These are phyloP conservation scores for Gossypium turneri DNA, from an alignment of 345 rosid species.

Conservation along the genomic window DNA sequence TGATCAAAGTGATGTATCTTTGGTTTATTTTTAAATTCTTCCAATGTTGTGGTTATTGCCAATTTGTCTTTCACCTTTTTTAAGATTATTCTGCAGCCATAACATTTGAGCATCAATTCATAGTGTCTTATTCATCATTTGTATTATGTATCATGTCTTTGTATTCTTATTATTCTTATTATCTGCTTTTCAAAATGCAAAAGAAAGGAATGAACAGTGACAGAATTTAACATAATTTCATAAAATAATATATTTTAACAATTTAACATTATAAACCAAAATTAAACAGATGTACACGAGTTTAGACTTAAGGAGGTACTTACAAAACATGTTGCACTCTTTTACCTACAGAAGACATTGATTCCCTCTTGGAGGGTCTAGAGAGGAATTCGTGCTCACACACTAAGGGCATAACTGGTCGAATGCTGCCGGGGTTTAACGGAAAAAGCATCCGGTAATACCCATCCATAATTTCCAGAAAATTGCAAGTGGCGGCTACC, in stretches of 20 bases:
- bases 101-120: too few species aligned
- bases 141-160: too few species aligned
- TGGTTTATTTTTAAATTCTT: too few species aligned
- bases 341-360: conserved; percentile 26
- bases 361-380: conserved; percentile 59
- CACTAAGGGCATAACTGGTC: conserved; percentile 51
- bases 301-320: background rate
- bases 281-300: background rate
- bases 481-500: conserved; percentile 76
- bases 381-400: conserved; percentile 44
- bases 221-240: background rate
- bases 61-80: too few species aligned
- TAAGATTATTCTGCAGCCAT: too few species aligned
- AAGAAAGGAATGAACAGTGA: background rate
- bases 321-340: conserved; percentile 10
- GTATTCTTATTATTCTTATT: too few species aligned
- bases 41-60: too few species aligned
- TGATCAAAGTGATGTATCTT: too few species aligned
- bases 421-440: conserved; percentile 72
- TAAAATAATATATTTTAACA: background rate
- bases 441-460: conserved; percentile 80
- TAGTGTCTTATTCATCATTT: too few species aligned
- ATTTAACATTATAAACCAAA: background rate
- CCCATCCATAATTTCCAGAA: conserved; percentile 67
- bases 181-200: background rate